Base-by-base conservation (phyloP, 2,329 filamentous ascomycete species). In the Sclerotinia subarctica region DNA sequence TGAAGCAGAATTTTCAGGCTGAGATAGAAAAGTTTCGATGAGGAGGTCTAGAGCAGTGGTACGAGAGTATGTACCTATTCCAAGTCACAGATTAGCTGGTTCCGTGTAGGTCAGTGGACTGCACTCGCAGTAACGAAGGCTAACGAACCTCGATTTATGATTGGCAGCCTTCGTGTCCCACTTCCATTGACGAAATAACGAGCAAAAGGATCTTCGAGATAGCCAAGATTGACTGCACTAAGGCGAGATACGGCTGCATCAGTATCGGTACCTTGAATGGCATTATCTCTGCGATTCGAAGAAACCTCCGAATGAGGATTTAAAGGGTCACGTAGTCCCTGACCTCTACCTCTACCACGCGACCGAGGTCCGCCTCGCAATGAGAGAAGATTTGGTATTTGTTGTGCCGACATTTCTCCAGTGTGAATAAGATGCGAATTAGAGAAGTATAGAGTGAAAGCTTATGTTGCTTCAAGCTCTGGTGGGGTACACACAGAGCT, bases 201-300 rank as follows among this genome's bases (percentile, higher is more conserved):
- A 2, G 93, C 93, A 80, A 90, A 98, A 0, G 86, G 86, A 76
- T 99, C 95, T 2, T 91, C 81, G 1, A 99, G 82, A 77, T 98
- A 98, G 44, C 93, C 93, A 63, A 93, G 78, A 68, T 90, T 86
- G 21, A 98, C 93, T 17, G 94, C 94, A 78, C 94, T 98, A 79
- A 96, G 82, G 47, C 95, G 87, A 42, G 93, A 97, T 53, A 93
- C 88, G 69, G 92, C 92, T 35, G 95, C 95, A 81, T 99, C 95
- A 70, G 89, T 89, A 79, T 99, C 95, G 3, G 95, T 99, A 71
- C 89, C 88, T 78, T 96, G 94, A 68, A 99, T 89, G 52, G 90
- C 86, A 69, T 84, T 82, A 79, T 98, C 94, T 73, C 89, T 46
- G 17, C 62, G 67, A 42, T 35, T 53, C 5, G 60, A 46, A 52